Conservation (phyloP, 163 green algal genomes). For the Prototheca wickerhamii region DNA sequence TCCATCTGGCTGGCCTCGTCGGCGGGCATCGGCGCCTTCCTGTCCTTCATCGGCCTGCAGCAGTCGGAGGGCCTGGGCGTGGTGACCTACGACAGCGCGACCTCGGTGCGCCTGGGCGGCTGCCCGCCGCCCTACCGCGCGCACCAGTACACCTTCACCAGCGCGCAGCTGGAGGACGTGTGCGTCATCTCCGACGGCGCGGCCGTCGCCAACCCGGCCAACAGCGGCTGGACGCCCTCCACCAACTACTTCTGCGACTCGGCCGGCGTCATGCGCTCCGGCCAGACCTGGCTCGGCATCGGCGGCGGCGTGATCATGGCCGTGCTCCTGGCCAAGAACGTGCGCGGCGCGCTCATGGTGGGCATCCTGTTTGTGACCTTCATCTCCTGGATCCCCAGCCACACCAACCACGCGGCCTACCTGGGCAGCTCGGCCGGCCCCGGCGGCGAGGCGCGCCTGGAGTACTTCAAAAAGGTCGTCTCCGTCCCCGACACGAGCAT, state of each 20-base stretch:
- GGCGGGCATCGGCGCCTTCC: constrained; percentile 62
- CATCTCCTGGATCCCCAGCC: constrained; percentile 36
- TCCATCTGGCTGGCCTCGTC: constrained; percentile 42
- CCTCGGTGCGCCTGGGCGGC: constrained; percentile 51
- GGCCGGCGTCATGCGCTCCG: constrained; percentile 38
- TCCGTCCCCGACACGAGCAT: constrained; percentile 31
- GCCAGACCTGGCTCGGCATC: constrained; percentile 59
- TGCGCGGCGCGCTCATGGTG: constrained; percentile 31
- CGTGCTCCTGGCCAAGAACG: constrained; percentile 49
- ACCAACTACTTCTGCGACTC: constrained; percentile 13
- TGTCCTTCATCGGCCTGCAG: constrained; percentile 66
- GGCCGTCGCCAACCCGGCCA: neutral
- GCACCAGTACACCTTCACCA: constrained; percentile 12
- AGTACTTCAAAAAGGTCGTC: constrained; percentile 67
- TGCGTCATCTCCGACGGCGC: constrained; percentile 2
- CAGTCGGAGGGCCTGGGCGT: constrained; percentile 36
- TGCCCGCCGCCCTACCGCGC: constrained; percentile 13
- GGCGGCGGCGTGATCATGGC: constrained; percentile 42
- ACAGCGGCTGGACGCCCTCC: constrained; percentile 4
- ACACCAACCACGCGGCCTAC: constrained; percentile 29
- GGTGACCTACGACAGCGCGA: constrained; percentile 49
- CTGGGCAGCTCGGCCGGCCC: constrained; percentile 10
- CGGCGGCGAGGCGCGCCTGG: constrained; percentile 33
- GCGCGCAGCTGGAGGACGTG: neutral
- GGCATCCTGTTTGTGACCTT: constrained; percentile 39